Conservation (phyloP, 1,139 yeast species). For the Candida neerlandica region DNA sequence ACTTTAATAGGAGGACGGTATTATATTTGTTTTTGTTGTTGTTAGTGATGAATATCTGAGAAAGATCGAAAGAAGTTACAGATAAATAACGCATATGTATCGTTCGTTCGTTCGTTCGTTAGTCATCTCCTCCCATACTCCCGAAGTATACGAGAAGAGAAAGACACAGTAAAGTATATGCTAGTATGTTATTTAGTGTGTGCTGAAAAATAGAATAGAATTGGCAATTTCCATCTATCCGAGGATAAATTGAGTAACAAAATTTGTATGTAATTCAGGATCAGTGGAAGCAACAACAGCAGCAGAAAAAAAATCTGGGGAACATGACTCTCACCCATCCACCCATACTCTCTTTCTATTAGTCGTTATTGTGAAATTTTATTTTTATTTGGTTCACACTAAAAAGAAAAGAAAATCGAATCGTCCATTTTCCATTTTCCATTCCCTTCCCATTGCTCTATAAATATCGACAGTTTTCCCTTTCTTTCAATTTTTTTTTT, state of each 20-base stretch:
- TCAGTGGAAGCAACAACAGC: conserved; percentile 3
- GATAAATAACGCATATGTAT: no score
- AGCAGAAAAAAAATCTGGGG: conserved; percentile 11
- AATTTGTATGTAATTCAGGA: conserved; percentile 2
- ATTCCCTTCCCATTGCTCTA: neutral
- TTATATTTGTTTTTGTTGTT: no score
- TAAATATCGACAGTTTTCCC: conserved; percentile 6
- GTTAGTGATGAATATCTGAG: no score
- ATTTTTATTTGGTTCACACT: neutral
- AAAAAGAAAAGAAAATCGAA: conserved; percentile 2
- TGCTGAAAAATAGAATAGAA: no score
- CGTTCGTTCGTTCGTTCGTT: no score
- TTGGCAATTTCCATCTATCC: conserved; percentile 7
- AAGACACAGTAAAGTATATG: no score
- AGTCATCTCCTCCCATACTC: no score
- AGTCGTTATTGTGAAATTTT: neutral
- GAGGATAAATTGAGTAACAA: neutral
- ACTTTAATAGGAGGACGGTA: no score
- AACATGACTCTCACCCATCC: conserved; percentile 2
- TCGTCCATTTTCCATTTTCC: neutral
- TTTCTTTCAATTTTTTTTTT: conserved; percentile 5
- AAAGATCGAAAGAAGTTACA: no score
- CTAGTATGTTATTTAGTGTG: no score
- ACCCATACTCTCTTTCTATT: no score
- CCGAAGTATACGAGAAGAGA: no score